Evolutionary conservation across 306 rosid genomes (phyloP).

Genomic region (Inga leiocalycina): DNA sequence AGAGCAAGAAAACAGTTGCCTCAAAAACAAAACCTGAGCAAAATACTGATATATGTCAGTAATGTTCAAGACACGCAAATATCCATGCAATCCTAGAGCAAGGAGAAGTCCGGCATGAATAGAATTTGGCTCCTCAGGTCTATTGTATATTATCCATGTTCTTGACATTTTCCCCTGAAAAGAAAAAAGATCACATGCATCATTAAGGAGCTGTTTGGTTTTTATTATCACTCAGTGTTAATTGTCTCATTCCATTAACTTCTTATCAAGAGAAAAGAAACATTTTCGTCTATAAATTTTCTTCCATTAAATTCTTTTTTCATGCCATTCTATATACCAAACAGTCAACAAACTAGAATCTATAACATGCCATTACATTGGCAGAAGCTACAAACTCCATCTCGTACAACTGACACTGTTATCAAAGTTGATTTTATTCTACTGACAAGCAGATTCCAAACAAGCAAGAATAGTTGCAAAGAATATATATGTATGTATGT

Average conservation of each 20-base stretch:
- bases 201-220: neutral
- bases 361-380: conserved; percentile 15
- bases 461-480: neutral
- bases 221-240: neutral
- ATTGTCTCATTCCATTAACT: neutral
- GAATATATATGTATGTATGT: neutral
- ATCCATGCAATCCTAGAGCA: conserved; percentile 92
- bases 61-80: conserved; percentile 68
- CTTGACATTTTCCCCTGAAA: conserved; percentile 97
- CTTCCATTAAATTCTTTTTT: neutral
- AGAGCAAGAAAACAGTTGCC: conserved; percentile 18
- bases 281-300: neutral
- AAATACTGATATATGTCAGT: conserved; percentile 90
- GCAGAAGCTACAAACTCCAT: neutral
- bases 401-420: neutral
- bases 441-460: neutral
- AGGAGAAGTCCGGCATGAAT: conserved; percentile 96
- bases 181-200: conserved; percentile 34
- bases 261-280: neutral
- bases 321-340: neutral
- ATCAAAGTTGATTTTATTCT: neutral
- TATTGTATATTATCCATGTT: conserved; percentile 89
- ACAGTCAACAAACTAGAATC: conserved; percentile 11
- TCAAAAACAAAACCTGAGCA: conserved; percentile 57
- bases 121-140: conserved; percentile 85